Evolutionary conservation across 2,329 filamentous ascomycete genomes (phyloP), one percentile per base, ranked within the genome.

Genomic region (Akanthomyces lecanii): DNA sequence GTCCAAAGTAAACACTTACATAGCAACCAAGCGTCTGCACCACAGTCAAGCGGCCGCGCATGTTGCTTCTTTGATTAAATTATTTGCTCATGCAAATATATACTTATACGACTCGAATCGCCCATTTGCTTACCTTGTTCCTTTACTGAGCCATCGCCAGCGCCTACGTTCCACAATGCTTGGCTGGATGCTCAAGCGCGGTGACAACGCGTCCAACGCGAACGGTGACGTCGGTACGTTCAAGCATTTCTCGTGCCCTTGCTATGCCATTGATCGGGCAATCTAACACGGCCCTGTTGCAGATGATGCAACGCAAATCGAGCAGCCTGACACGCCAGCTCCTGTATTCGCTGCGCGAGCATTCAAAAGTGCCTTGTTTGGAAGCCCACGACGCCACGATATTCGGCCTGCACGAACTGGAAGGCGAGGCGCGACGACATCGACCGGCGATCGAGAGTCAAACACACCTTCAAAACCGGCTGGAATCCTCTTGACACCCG

Each of bases 301-400:
- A 79, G 77, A 67, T 55, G 70, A 80, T 52, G 78, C 69, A 3
- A 79, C 79, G 0, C 80, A 82, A 65, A 67, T 82, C 47, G 85
- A 89, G 18, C 78, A 78, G 38, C 85, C 86, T 45, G 86, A 89
- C 67, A 89, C 86, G 18, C 86, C 86, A 7, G 86, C 85, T 0
- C 86, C 86, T 2, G 82, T 89, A 0, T 89, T 89, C 70, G 86
- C 86, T 2, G 86, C 86, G 44, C 81, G 86, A 64, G 86, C 86
- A 6, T 77, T 89, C 69, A 87, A 84, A 68, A 85, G 81, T 67
- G 86, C 84, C 30, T 73, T 89, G 52, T 89, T 88, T 68, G 86
- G 86, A 47, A 85, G 84, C 4, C 83, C 85, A 16, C 74, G 76
- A 56, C 71, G 71, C 16, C 71, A 71, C 52, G 72, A 78, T 54